Evolutionary conservation across 2,329 filamentous ascomycete species (phyloP), one percentile per base, ranked within the genome.

Genomic region (Dothideomycetes sp.): DNA sequence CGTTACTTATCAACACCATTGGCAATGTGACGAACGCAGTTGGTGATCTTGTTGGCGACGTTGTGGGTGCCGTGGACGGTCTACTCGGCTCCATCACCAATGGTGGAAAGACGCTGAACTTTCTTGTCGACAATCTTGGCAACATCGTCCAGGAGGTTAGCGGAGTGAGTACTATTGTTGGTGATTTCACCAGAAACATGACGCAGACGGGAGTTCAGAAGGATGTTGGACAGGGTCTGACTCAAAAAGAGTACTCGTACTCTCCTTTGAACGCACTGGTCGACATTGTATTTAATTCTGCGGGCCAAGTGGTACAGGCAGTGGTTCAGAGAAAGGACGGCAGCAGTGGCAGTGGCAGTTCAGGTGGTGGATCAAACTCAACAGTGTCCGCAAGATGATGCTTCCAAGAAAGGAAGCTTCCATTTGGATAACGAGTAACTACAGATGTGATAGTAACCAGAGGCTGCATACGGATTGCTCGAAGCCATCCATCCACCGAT

Each of bases 61-160:
- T 41, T 20, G 64, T 78, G 9, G 74, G 72, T 17, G 72, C 65
- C 0, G 73, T 78, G 61, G 74, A 78, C 48, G 73, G 74, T 0
- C 59, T 79, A 22, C 65, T 79, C 3, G 76, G 74, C 7, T 70
- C 69, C 15, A 72, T 78, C 47, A 71, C 73, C 2, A 70, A 75
- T 47, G 71, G 73, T 25, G 52, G 51, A 36, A 50, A 36, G 6
- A 66, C 61, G 12, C 67, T 73, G 55, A 75, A 69, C 32, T 54
- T 53, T 40, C 24, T 55, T 19, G 52, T 79, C 47, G 75, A 79
- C 56, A 78, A 78, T 50, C 62, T 78, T 2, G 75, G 75, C 24
- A 78, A 78, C 49, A 78, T 79, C 46, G 71, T 79, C 1, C 73
- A 78, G 51, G 69, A 78, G 49, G 71, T 76, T 0, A 63, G 63